phyloP scores from a whole-genome alignment of 2,329 filamentous ascomycete genomes.

The Fusarium dlaminii region DNA sequence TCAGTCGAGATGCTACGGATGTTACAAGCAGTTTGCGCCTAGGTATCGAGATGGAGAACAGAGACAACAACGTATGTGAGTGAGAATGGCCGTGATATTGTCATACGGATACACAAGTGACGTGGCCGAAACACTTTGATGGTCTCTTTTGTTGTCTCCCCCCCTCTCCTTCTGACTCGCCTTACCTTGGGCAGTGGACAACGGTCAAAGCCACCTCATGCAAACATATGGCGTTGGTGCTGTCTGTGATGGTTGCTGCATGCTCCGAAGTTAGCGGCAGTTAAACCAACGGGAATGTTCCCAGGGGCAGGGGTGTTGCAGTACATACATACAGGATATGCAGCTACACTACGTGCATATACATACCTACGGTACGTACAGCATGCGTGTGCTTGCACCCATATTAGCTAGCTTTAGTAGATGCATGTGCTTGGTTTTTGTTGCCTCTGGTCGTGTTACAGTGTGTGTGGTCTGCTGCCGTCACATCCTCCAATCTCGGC shows the following conservation, averaged over 20 bases:
- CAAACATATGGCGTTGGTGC: conserved; percentile 22
- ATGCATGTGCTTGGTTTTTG: conserved; percentile 14
- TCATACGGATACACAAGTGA: conserved; percentile 5
- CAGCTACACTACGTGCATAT: conserved; percentile 1
- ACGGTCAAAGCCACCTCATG: conserved; percentile 15
- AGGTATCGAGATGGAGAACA: neutral
- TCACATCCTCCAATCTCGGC: conserved; percentile 38
- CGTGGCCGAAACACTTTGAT: conserved; percentile 3
- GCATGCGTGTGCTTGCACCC: neutral
- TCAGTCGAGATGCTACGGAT: neutral
- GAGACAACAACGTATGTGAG: conserved; percentile 2
- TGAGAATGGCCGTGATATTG: neutral
- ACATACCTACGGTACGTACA: conserved; percentile 1
- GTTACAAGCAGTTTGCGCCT: neutral
- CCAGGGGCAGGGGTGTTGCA: conserved; percentile 1
- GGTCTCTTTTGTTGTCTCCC: neutral
- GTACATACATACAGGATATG: neutral
- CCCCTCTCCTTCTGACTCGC: neutral
- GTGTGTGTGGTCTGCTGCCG: conserved; percentile 2
- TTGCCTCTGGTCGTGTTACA: conserved; percentile 17
- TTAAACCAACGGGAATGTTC: conserved; percentile 11
- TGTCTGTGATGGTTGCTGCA: conserved; percentile 34
- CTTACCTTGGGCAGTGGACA: neutral
- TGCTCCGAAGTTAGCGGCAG: conserved; percentile 28
- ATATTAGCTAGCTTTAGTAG: neutral